Evolutionary conservation across 163 green algal species (phyloP).

Genomic region (Coccomyxa subellipsoidea): DNA sequence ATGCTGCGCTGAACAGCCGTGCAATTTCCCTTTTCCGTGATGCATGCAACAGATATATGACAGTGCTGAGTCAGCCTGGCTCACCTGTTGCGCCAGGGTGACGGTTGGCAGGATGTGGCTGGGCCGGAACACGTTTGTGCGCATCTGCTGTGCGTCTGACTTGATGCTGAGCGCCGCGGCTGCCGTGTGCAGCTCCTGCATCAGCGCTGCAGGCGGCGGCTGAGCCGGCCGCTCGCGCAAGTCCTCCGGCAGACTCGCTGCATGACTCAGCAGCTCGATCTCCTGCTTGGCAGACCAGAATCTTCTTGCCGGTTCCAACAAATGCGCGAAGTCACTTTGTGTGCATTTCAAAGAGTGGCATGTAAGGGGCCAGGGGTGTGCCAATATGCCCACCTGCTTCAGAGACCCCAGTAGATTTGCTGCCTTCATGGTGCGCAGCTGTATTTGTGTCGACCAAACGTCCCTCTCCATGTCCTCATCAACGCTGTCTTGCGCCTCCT

Average conservation of each 20-base stretch:
- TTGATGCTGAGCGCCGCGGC: not conserved
- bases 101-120: conserved; percentile 73
- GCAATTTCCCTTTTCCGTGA: no score
- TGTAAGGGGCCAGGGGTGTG: not conserved
- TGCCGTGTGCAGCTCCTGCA: conserved; percentile 36
- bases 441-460: conserved; percentile 45
- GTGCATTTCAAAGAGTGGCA: no score
- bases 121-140: conserved; percentile 69
- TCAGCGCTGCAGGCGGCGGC: conserved; percentile 29
- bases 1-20: no score
- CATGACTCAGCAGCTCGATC: conserved; percentile 22
- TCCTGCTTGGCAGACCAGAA: conserved; percentile 16
- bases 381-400: not conserved
- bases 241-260: conserved; percentile 21
- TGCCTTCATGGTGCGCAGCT: conserved; percentile 39
- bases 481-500: conserved; percentile 52
- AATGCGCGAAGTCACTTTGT: no score
- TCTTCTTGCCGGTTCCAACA: no score
- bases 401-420: conserved; percentile 14
- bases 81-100: conserved; percentile 42
- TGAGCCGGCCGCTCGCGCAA: conserved; percentile 12
- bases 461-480: conserved; percentile 63
- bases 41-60: no score
- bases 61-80: no score
- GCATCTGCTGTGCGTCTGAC: conserved; percentile 19